Evolutionary conservation across 192 early-diverging fungal species (phyloP).

Genomic region (Rhizophagus sp.): DNA sequence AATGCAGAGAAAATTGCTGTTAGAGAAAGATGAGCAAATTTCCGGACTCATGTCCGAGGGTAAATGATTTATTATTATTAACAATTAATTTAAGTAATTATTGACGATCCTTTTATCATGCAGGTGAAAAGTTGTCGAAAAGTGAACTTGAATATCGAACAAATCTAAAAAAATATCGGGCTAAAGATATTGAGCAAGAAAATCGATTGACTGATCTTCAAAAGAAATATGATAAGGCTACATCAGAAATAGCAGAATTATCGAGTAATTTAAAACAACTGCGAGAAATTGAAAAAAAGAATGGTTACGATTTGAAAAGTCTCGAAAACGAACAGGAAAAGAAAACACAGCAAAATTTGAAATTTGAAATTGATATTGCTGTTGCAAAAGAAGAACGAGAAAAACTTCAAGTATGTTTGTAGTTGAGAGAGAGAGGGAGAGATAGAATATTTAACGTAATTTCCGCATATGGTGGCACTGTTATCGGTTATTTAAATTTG

Average conservation of each 20-base stretch:
- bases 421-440: no score
- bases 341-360: not conserved
- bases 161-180: not conserved
- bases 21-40: conserved; percentile 43
- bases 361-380: not conserved
- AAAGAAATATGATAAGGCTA: not conserved
- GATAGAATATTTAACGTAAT: no score
- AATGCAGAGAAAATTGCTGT: conserved; percentile 34
- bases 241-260: not conserved
- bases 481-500: no score
- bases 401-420: not conserved
- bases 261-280: not conserved
- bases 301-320: not conserved
- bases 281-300: not conserved
- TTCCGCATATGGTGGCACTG: no score
- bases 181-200: not conserved
- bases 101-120: not conserved
- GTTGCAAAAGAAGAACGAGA: not conserved
- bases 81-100: not conserved
- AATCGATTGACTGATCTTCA: not conserved
- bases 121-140: not conserved
- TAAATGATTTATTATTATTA: not conserved
- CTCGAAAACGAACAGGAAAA: not conserved
- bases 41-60: conserved; percentile 41
- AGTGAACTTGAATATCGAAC: not conserved